Evolutionary conservation across 352 stramenopile species (phyloP).

Genomic region (Peronospora farinosa): DNA sequence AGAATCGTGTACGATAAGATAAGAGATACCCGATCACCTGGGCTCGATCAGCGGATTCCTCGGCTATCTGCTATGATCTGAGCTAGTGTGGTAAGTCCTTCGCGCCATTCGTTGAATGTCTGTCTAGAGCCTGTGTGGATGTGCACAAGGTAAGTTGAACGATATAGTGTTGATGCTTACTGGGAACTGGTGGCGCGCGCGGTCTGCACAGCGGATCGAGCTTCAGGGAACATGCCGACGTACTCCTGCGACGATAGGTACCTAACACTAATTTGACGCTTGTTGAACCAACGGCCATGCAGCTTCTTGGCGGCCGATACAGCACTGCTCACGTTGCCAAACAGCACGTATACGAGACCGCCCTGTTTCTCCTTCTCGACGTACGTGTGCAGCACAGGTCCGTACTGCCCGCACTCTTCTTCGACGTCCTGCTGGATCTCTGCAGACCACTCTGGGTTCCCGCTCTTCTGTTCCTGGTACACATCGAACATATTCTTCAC

Average conservation of each 20-base stretch:
- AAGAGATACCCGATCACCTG: slow-evolving; percentile 19
- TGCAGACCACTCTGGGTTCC: slow-evolving; percentile 66
- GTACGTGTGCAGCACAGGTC: slow-evolving; percentile 66
- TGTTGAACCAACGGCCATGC: slow-evolving; percentile 88
- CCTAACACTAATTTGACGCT: slow-evolving; percentile 84
- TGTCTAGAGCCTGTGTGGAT: slow-evolving; percentile 21
- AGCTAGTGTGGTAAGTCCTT: slow-evolving; percentile 1
- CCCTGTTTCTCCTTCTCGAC: slow-evolving; percentile 82
- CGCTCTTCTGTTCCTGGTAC: slow-evolving; percentile 57
- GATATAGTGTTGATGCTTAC: slow-evolving; percentile 22
- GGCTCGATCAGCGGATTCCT: not conserved
- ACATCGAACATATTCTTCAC: slow-evolving; percentile 93
- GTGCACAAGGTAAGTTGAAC: slow-evolving; percentile 27
- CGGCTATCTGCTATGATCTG: slow-evolving; percentile 9
- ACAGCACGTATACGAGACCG: slow-evolving; percentile 86
- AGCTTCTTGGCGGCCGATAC: slow-evolving; percentile 64
- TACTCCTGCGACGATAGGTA: slow-evolving; percentile 84
- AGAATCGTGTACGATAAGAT: slow-evolving; percentile 8
- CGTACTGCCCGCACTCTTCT: slow-evolving; percentile 74
- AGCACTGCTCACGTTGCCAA: slow-evolving; percentile 48
- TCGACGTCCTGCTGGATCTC: slow-evolving; percentile 88
- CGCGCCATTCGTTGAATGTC: slow-evolving; percentile 2
- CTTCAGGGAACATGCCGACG: slow-evolving; percentile 84
- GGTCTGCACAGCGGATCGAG: slow-evolving; percentile 58
- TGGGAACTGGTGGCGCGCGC: slow-evolving; percentile 36